Evolutionary conservation across 2,329 filamentous ascomycete genomes (phyloP).

Genomic region (Botrytis galanthina): DNA sequence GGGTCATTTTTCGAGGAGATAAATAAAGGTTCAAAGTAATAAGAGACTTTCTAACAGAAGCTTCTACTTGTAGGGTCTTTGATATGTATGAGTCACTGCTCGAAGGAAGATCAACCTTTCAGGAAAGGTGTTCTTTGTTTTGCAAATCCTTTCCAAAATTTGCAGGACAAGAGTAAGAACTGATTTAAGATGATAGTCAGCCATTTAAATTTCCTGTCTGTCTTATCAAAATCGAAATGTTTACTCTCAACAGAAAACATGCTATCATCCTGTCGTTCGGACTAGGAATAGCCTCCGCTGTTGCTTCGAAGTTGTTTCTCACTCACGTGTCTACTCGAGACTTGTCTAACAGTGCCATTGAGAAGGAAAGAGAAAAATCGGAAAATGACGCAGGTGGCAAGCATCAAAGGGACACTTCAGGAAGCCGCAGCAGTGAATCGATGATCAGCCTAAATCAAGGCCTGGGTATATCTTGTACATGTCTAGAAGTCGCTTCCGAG

Average conservation of each 20-base stretch:
- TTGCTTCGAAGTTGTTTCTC: not conserved
- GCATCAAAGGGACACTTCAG: not conserved
- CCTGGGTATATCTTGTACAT: not conserved
- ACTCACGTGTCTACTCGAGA: not conserved
- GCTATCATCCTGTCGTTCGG: not conserved
- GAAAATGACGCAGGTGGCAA: not conserved
- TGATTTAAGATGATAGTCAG: not conserved
- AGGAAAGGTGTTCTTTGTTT: not conserved
- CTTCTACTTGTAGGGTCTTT: not conserved
- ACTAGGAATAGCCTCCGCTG: not conserved
- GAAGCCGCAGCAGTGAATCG: not conserved
- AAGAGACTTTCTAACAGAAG: not conserved
- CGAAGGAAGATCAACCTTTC: not conserved
- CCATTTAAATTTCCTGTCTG: not conserved
- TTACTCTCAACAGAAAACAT: not conserved
- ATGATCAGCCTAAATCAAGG: not conserved
- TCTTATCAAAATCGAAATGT: not conserved
- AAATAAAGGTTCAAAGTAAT: not conserved
- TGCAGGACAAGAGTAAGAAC: not conserved
- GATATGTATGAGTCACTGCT: not conserved
- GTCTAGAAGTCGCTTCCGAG: not conserved
- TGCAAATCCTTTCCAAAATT: not conserved
- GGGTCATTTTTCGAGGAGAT: not conserved
- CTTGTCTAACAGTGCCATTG: not conserved
- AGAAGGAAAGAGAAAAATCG: rapidly evolving